Evolutionary conservation across 2,329 filamentous ascomycete species (phyloP), one percentile per base, ranked within the genome.

Genomic region (Talaromyces sp.): DNA sequence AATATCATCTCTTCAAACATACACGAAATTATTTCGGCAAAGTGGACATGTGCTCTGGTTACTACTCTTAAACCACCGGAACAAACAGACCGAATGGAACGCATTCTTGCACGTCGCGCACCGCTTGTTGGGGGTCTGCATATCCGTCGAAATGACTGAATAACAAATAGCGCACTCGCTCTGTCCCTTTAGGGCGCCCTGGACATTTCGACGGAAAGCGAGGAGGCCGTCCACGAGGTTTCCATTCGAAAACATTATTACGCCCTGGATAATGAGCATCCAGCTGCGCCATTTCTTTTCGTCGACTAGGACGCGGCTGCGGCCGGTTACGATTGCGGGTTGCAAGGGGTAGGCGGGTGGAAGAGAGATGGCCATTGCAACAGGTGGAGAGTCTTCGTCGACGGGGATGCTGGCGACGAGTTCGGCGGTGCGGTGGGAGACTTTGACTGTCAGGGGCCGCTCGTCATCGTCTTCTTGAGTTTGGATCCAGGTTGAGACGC

Each of bases 151-250:
- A 68, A 99, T 92, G 73, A 99, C 93, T 66, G 89, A 93, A 81
- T 98, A 98, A 82, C 94, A 98, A 74, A 98, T 98, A 10, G 95
- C 92, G 74, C 95, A 99, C 78, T 99, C 95, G 22, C 86, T 91
- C 78, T 98, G 93, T 41, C 93, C 95, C 80, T 96, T 95, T 69
- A 99, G 84, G 3, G 92, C 91, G 1, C 92, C 92, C 15, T 89
- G 86, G 13, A 99, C 89, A 76, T 98, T 98, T 68, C 89, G 87
- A 68, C 91, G 88, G 83, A 96, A 98, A 9, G 92, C 89, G 13
- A 89, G 84, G 35, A 99, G 82, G 1, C 93, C 95, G 70, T 98
- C 94, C 62, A 93, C 90, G 65, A 99, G 87, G 74, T 87, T 91
- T 62, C 93, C 93, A 72, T 95, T 94, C 68, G 92, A 91, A 74